Conservation (phyloP, 2,329 filamentous ascomycete genomes). For the Juglanconis juglandina region DNA sequence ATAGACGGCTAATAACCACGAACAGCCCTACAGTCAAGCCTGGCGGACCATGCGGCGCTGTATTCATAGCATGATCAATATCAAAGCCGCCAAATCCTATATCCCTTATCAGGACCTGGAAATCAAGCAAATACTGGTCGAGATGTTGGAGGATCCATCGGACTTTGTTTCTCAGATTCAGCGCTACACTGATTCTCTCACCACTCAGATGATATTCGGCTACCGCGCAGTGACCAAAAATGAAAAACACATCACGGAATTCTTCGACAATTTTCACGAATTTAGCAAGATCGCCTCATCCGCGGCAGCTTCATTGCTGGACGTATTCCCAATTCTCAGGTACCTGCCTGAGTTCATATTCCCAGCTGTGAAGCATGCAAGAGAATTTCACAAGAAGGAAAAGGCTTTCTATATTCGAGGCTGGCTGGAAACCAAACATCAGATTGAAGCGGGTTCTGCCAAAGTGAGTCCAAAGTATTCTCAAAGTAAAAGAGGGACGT, state of each 20-base stretch:
- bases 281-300: conserved; percentile 18
- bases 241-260: conserved; percentile 34
- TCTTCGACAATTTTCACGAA: background rate
- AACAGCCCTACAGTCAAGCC: background rate
- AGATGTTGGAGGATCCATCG: conserved; percentile 41
- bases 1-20: background rate
- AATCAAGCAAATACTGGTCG: conserved; percentile 49
- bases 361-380: conserved; percentile 36
- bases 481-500: too few relatives aligned
- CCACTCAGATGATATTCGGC: conserved; percentile 47
- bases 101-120: conserved; percentile 37
- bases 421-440: conserved; percentile 35
- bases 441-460: conserved; percentile 26
- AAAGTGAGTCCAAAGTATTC: conserved; percentile 11
- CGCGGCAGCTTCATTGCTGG: conserved; percentile 29
- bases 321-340: conserved; percentile 43
- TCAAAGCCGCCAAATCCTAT: background rate
- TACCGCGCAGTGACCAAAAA: conserved; percentile 37
- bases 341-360: conserved; percentile 40
- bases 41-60: background rate
- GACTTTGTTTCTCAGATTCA: conserved; percentile 41
- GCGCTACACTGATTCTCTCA: conserved; percentile 45
- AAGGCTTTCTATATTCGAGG: conserved; percentile 31
- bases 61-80: background rate
- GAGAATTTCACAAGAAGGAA: conserved; percentile 40